A percentile compares a stretch with the other conserved stretches of the same genome.
Evolutionary conservation across 192 early-diverging fungal genomes (phyloP).

Genomic region (Physocladia obscura): DNA sequence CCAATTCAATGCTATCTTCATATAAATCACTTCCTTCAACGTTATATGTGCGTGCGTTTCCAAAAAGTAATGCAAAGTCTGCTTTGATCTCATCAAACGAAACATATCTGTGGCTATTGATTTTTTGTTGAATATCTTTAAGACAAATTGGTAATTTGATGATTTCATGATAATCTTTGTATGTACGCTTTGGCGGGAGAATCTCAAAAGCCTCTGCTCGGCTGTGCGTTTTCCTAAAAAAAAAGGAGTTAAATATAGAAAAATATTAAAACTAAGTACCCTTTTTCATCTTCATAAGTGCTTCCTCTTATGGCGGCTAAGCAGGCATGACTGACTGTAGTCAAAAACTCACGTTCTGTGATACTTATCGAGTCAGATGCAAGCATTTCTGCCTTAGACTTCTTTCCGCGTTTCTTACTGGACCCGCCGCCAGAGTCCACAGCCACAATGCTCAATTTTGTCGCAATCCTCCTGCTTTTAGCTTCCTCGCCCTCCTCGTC

Average conservation of each 20-base stretch:
- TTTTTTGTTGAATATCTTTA: conserved; percentile 71
- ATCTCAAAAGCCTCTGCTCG: conserved; percentile 65
- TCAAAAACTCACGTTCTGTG: conserved; percentile 2
- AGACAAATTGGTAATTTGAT: conserved; percentile 79
- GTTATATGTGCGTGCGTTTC: conserved; percentile 89
- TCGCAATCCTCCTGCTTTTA: not conserved
- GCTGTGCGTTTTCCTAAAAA: conserved; percentile 11
- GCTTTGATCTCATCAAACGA: conserved; percentile 68
- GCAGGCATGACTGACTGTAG: conserved; percentile 35
- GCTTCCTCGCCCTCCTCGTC: conserved; percentile 36
- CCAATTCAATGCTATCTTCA: conserved; percentile 59
- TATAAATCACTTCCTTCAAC: conserved; percentile 82
- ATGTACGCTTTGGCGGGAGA: conserved; percentile 69
- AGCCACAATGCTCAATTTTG: not conserved
- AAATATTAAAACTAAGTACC: not conserved
- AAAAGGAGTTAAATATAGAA: not conserved
- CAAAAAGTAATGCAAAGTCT: conserved; percentile 80
- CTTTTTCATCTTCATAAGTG: conserved; percentile 1
- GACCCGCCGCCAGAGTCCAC: not conserved
- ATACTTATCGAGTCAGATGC: conserved; percentile 9
- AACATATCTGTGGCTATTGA: conserved; percentile 52
- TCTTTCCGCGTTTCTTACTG: conserved; percentile 16
- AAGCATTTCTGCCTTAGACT: conserved; percentile 30
- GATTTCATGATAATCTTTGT: conserved; percentile 79
- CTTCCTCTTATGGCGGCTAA: conserved; percentile 38